Percentiles rank a stretch among this genome's conserved stretches.
Conservation (phyloP, 805 yeast genomes). For the Wickerhamiella australiensis region DNA sequence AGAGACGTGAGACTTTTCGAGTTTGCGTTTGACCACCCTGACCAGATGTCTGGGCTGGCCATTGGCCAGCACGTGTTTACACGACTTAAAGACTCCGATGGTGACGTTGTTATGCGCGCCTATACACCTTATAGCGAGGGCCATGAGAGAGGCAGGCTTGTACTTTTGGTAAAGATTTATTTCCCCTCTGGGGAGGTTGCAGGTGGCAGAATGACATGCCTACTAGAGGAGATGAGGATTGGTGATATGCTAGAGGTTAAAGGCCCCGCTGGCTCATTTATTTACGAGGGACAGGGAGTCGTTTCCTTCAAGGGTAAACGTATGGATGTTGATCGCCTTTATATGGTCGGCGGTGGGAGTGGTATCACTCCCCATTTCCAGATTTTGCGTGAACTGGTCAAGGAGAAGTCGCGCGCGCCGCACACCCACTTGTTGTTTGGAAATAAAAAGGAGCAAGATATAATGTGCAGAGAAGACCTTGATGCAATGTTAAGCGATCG, state of each 20-base stretch:
- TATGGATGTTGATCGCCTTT: constrained; percentile 27
- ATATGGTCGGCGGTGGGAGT: constrained; percentile 45
- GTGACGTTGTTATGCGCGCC: constrained; percentile 27
- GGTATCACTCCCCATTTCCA: constrained; percentile 48
- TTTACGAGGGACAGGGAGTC: constrained; percentile 20
- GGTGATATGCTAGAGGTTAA: constrained; percentile 25
- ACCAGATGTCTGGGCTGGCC: constrained; percentile 28
- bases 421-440: constrained; percentile 38
- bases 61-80: constrained; percentile 29
- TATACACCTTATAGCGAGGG: constrained; percentile 29
- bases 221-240: constrained; percentile 22
- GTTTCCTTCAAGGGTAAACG: constrained; percentile 7
- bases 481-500: constrained; percentile 35
- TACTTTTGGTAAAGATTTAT: constrained; percentile 28
- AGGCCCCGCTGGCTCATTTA: constrained; percentile 29
- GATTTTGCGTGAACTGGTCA: constrained; percentile 37
- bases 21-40: constrained; percentile 25
- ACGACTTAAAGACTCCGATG: constrained; percentile 23
- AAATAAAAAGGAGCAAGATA: constrained; percentile 33
- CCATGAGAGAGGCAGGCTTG: constrained; percentile 24
- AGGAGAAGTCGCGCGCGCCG: constrained; percentile 36
- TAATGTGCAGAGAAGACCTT: constrained; percentile 37
- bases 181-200: constrained; percentile 26
- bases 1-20: constrained; percentile 26
- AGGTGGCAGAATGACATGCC: constrained; percentile 29